Evolutionary conservation across 2,329 filamentous ascomycete genomes (phyloP).

Genomic region (Fusarium graminum): DNA sequence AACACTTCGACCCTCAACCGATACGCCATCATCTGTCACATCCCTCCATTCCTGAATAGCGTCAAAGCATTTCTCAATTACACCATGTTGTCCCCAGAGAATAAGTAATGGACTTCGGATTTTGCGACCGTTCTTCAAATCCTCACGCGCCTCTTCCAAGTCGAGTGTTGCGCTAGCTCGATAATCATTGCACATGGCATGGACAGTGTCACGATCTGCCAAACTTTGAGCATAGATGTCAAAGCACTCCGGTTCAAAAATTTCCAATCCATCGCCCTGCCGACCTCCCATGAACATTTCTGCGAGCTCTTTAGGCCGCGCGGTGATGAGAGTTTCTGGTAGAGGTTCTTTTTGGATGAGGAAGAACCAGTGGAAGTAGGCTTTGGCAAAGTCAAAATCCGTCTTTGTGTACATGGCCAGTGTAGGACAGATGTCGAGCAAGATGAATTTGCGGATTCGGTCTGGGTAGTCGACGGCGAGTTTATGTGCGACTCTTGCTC

Average conservation of each 20-base stretch:
- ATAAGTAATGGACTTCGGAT: conserved; percentile 62
- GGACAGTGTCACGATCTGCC: conserved; percentile 57
- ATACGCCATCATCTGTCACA: conserved; percentile 55
- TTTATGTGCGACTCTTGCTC: conserved; percentile 67
- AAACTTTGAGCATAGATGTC: conserved; percentile 59
- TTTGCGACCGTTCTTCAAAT: conserved; percentile 58
- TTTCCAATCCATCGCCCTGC: conserved; percentile 52
- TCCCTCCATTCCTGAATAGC: conserved; percentile 64
- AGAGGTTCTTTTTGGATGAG: conserved; percentile 66
- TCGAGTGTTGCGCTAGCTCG: conserved; percentile 65
- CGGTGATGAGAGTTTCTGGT: conserved; percentile 62
- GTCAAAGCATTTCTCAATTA: conserved; percentile 64
- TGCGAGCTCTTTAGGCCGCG: conserved; percentile 56
- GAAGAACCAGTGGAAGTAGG: conserved; percentile 72
- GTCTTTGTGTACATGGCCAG: conserved; percentile 65
- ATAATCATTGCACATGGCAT: conserved; percentile 69
- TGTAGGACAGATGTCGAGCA: conserved; percentile 68
- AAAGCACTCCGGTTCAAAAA: conserved; percentile 54
- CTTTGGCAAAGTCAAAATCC: conserved; percentile 58
- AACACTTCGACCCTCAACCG: conserved; percentile 58
- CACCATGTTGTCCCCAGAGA: conserved; percentile 63
- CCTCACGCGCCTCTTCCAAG: conserved; percentile 62
- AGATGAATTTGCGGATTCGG: conserved; percentile 58
- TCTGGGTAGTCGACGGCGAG: conserved; percentile 62
- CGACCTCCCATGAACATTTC: conserved; percentile 59